A percentile compares a stretch with the other conserved stretches of the same genome.
phyloP scores from a whole-genome alignment of 345 rosid genomes.

The Syzygium oleosum region DNA sequence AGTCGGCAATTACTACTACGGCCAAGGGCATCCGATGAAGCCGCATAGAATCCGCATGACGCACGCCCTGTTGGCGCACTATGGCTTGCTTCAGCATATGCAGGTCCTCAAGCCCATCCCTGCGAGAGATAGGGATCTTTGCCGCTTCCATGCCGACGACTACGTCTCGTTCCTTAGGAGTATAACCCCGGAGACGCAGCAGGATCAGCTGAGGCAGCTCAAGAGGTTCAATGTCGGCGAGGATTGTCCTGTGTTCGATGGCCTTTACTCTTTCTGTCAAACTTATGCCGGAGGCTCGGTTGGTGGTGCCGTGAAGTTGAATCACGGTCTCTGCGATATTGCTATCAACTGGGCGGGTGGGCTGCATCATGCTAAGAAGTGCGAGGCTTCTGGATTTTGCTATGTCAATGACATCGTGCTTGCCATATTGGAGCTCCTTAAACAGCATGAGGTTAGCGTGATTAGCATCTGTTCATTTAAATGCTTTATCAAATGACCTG shows the following conservation, averaged over 20 bases:
- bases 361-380: slow-evolving; percentile 62
- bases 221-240: slow-evolving; percentile 61
- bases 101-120: slow-evolving; percentile 55
- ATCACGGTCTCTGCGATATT: slow-evolving; percentile 48
- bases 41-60: slow-evolving; percentile 63
- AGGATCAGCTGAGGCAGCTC: slow-evolving; percentile 51
- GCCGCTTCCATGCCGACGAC: slow-evolving; percentile 61
- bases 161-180: slow-evolving; percentile 47
- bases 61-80: slow-evolving; percentile 56
- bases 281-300: slow-evolving; percentile 64
- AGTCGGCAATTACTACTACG: slow-evolving; percentile 60
- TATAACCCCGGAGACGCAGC: slow-evolving; percentile 54
- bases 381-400: slow-evolving; percentile 65
- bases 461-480: background rate
- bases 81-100: slow-evolving; percentile 59
- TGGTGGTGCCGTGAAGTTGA: slow-evolving; percentile 54
- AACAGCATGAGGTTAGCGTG: slow-evolving; percentile 38
- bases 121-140: slow-evolving; percentile 53
- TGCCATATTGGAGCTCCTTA: slow-evolving; percentile 59
- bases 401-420: slow-evolving; percentile 64
- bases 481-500: background rate
- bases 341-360: slow-evolving; percentile 69
- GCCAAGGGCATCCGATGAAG: slow-evolving; percentile 64
- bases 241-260: slow-evolving; percentile 62
- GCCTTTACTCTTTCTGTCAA: slow-evolving; percentile 54